These are phyloP conservation scores for Penicillium parvum DNA, from an alignment of 495 filamentous ascomycete species.

Conservation along the genomic window DNA sequence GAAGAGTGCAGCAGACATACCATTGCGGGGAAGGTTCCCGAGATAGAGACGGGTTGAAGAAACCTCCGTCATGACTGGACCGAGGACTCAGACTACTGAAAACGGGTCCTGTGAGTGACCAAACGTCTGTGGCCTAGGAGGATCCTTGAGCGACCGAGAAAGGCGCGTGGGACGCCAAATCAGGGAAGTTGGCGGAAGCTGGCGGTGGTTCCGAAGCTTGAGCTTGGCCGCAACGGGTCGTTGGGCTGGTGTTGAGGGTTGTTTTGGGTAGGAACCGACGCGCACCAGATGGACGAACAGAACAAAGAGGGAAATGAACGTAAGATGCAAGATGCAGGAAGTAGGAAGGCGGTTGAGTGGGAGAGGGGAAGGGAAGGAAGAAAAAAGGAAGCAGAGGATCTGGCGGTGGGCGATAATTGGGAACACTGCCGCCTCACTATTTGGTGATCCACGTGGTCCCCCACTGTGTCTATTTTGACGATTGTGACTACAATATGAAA, in stretches of 20 bases:
- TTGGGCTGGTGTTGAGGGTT: no score
- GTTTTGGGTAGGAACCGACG: no score
- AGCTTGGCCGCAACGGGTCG: neutral
- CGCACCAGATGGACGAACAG: conserved; percentile 8
- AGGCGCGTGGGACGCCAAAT: no score
- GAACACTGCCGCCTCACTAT: conserved; percentile 37
- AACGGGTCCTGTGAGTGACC: neutral
- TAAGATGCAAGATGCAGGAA: conserved; percentile 32
- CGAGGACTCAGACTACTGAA: conserved; percentile 4
- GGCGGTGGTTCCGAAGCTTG: neutral
- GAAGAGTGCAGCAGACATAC: conserved; percentile 72
- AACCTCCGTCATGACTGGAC: conserved; percentile 57
- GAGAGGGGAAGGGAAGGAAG: conserved; percentile 13
- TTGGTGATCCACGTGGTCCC: conserved; percentile 41
- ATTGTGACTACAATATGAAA: neutral
- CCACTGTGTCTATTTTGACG: conserved; percentile 13
- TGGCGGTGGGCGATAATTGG: conserved; percentile 25
- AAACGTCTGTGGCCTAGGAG: neutral
- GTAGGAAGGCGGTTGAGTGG: no score
- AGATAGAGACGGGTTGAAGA: conserved; percentile 92
- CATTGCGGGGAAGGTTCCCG: conserved; percentile 93
- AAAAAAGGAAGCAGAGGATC: conserved; percentile 15
- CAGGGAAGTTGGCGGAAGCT: conserved; percentile 3
- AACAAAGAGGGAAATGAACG: conserved; percentile 13
- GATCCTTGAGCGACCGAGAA: neutral